Base-by-base conservation (phyloP, 2,329 filamentous ascomycete genomes). In the Sporothrix globosa region DNA sequence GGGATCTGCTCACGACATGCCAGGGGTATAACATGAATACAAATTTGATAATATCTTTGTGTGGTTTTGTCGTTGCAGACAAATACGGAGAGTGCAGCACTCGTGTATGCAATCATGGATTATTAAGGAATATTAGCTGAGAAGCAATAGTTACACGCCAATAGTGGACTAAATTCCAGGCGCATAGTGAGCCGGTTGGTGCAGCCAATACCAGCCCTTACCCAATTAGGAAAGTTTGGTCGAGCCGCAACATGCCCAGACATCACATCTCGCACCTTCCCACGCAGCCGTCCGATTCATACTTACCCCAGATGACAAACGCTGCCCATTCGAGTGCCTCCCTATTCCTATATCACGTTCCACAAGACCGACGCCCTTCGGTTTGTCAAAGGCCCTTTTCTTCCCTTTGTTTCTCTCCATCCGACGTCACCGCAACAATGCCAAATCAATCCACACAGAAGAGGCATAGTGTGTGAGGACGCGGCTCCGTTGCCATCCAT, bases 191-290 rank as follows among this genome's bases (percentile, higher is more conserved):
- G n/a, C n/a, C n/a, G n/a, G n/a, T n/a, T n/a, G n/a, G n/a, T n/a
- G n/a, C n/a, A n/a, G n/a, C n/a, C n/a, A n/a, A n/a, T n/a, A n/a
- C n/a, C n/a, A n/a, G 48, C 3, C 48, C 65, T 70, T 68, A 30
- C 71, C 70, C 4, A 46, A 69, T 72, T 48, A 44, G 72, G 72
- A 72, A 72, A 44, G 17, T 73, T 72, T 73, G 67, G 46, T 72
- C 70, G 70, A 72, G 52, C 13, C 34, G 60, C 39, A 50, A 39
- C 41, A 21, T 9, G 9, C 27, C 7, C 19, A 46, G 14, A 14
- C 6, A n/a, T 44, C 48, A 19, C 48, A 50, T 50, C 48, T 7
- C 48, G 50, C 34, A 46, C 46, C 34, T 44, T 44, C 56, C 56
- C 19, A 30, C 50, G 30, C 46, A 19, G n/a, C n/a, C n/a, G 27